These are phyloP conservation scores for Rhynchospora pubera DNA, from an alignment of 176 grass and related monocot genomes.

Conservation along the genomic window DNA sequence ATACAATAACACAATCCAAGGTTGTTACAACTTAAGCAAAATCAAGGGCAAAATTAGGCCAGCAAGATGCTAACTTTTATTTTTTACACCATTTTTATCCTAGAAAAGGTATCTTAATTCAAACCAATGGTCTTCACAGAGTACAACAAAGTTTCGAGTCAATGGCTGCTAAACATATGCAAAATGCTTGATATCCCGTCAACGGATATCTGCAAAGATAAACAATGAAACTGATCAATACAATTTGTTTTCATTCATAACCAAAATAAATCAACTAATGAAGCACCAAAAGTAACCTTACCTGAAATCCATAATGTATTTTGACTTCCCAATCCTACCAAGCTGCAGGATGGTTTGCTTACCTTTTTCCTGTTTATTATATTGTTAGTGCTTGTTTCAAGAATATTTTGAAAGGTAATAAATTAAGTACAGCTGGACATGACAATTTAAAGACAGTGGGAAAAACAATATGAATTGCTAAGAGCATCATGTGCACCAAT, in stretches of 20 bases:
- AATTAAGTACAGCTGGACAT: not conserved
- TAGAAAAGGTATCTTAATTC: not conserved
- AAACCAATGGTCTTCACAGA: conserved; percentile 26
- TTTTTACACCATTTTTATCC: not conserved
- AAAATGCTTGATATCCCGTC: conserved; percentile 93
- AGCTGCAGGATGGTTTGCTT: conserved; percentile 79
- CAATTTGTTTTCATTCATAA: not conserved
- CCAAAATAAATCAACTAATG: not conserved
- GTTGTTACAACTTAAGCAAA: not conserved
- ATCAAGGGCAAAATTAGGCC: not conserved
- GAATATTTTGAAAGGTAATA: not conserved
- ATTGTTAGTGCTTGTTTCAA: not conserved
- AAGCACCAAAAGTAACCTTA: conserved; percentile 9
- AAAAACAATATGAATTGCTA: not conserved
- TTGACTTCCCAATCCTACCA: conserved; percentile 65
- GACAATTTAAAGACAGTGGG: not conserved
- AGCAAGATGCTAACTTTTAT: conserved; percentile 21
- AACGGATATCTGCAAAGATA: conserved; percentile 50
- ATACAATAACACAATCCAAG: not conserved
- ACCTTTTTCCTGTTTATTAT: conserved; percentile 48
- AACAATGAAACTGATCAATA: not conserved
- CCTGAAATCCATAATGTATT: conserved; percentile 93
- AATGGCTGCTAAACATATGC: conserved; percentile 83
- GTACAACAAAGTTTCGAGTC: conserved; percentile 89
- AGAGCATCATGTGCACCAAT: conserved; percentile 1